phyloP scores from a whole-genome alignment of 2,329 filamentous ascomycete genomes.

The Myriangium duriaei region DNA sequence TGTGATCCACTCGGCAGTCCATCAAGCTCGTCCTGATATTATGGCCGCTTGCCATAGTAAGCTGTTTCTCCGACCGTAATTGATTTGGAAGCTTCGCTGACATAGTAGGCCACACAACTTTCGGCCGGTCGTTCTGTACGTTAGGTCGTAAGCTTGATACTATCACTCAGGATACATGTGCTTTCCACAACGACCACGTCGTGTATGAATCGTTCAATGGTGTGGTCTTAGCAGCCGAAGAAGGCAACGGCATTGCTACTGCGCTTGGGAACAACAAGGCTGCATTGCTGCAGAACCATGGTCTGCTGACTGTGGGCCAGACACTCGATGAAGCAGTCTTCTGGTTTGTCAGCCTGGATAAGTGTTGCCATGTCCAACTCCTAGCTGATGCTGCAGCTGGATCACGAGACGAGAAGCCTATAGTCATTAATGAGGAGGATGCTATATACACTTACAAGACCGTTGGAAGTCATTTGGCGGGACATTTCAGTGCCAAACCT shows the following conservation, averaged over 20 bases:
- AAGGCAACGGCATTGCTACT: constrained; percentile 32
- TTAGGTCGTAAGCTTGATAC: constrained; percentile 33
- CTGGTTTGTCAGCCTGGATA: constrained; percentile 31
- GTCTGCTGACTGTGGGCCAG: constrained; percentile 31
- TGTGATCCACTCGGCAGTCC: constrained; percentile 33
- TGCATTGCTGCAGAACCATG: constrained; percentile 32
- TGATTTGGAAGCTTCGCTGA: neutral
- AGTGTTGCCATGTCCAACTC: constrained; percentile 30
- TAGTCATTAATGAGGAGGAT: constrained; percentile 57
- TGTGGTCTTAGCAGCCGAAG: constrained; percentile 32
- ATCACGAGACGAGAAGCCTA: constrained; percentile 49
- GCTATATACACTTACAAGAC: constrained; percentile 55
- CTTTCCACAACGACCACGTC: constrained; percentile 30
- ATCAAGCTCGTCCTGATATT: constrained; percentile 32
- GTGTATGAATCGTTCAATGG: constrained; percentile 35
- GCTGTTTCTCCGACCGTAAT: neutral
- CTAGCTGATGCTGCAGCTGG: constrained; percentile 48
- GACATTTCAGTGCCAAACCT: constrained; percentile 61
- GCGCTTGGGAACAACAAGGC: constrained; percentile 29
- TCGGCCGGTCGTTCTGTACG: constrained; percentile 31
- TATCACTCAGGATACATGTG: constrained; percentile 32
- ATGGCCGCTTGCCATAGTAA: constrained; percentile 31
- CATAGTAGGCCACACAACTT: constrained; percentile 26
- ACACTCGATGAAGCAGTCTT: constrained; percentile 31
- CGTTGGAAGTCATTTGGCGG: constrained; percentile 47